phyloP scores from a whole-genome alignment of 2,329 filamentous ascomycete genomes.

The Cephalotrichum gorgonifer region DNA sequence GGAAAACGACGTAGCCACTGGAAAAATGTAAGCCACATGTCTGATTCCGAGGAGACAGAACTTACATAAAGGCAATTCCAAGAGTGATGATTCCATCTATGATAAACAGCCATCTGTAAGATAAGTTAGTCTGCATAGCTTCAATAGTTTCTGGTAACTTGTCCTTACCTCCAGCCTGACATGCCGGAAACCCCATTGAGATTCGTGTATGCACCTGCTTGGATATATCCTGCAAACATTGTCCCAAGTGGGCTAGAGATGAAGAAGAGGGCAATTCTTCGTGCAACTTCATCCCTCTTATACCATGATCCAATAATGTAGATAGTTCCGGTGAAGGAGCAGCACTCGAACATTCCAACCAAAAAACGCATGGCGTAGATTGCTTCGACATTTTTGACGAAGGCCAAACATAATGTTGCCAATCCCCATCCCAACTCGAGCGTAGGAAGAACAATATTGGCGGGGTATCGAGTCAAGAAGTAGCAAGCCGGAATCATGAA shows the following conservation, averaged over 20 bases:
- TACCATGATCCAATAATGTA: constrained; percentile 26
- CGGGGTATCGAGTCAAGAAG: constrained; percentile 24
- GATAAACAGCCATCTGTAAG: constrained; percentile 38
- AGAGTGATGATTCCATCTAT: constrained; percentile 49
- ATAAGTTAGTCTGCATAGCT: neutral
- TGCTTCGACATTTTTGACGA: constrained; percentile 19
- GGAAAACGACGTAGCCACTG: constrained; percentile 25
- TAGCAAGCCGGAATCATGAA: constrained; percentile 29
- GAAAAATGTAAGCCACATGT: constrained; percentile 19
- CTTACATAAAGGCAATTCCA: constrained; percentile 34
- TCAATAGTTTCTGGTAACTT: neutral
- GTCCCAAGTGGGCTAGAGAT: constrained; percentile 37
- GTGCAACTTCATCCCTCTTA: constrained; percentile 25
- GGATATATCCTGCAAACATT: constrained; percentile 41
- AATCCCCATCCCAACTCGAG: constrained; percentile 20
- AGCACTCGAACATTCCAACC: constrained; percentile 20
- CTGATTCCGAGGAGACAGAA: constrained; percentile 16
- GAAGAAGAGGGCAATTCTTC: constrained; percentile 37
- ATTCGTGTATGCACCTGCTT: constrained; percentile 43
- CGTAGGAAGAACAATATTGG: constrained; percentile 18
- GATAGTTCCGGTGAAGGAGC: constrained; percentile 17
- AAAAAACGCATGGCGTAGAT: constrained; percentile 24
- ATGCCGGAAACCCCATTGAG: constrained; percentile 37
- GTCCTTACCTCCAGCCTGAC: constrained; percentile 30
- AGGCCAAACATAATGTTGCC: constrained; percentile 18